These are phyloP conservation scores for Beauveria pseudobassiana DNA, from an alignment of 2,329 filamentous ascomycete species.

Conservation along the genomic window DNA sequence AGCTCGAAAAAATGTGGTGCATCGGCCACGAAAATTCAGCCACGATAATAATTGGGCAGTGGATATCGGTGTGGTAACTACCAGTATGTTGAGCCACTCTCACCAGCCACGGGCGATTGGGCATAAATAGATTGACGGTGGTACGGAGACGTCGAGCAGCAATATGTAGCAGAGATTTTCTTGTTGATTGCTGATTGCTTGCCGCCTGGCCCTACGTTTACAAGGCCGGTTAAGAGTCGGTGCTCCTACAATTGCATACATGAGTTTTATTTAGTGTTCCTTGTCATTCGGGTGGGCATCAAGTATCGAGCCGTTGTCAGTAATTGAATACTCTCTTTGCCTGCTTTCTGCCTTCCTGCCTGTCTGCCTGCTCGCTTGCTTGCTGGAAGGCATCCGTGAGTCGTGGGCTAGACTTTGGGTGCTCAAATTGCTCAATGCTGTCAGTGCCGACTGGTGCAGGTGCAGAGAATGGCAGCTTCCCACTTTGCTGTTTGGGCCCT, in stretches of 20 bases:
- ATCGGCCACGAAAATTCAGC: neutral
- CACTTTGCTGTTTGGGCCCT: neutral
- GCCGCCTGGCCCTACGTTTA: neutral
- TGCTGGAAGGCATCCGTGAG: neutral
- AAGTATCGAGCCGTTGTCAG: neutral
- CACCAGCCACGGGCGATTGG: neutral
- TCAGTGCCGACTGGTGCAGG: neutral
- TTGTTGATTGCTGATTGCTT: neutral
- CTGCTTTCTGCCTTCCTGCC: neutral
- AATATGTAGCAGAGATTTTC: neutral
- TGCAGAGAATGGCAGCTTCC: neutral
- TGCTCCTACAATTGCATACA: too few relatives aligned
- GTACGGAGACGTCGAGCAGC: neutral
- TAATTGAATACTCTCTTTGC: neutral
- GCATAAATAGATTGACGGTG: neutral
- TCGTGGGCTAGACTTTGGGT: neutral
- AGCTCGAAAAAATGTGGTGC: neutral
- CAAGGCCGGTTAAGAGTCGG: too few relatives aligned
- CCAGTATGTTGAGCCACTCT: neutral
- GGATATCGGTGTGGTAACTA: too few relatives aligned
- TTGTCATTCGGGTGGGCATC: neutral
- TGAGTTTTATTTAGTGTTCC: too few relatives aligned
- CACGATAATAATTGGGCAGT: too few relatives aligned
- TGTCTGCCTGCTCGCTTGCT: too few relatives aligned
- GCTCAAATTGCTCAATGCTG: neutral